These are phyloP conservation scores for Populus hybrid DNA, from an alignment of 441 rosid genomes.

Conservation along the genomic window DNA sequence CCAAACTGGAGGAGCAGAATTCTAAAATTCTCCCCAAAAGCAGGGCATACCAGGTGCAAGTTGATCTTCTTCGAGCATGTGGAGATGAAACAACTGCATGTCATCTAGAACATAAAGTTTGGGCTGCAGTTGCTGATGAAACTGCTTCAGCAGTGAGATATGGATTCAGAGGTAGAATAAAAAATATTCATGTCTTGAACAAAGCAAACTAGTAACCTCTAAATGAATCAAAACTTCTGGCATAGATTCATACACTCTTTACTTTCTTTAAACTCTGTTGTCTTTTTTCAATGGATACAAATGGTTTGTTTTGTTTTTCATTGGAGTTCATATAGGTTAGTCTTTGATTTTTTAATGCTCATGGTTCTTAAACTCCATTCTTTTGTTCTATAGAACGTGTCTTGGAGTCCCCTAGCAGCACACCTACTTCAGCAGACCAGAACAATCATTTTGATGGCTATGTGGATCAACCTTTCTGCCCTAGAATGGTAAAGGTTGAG, in stretches of 20 bases:
- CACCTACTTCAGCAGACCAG: conserved; percentile 24
- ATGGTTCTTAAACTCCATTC: conserved; percentile 7
- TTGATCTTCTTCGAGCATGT: conserved; percentile 86
- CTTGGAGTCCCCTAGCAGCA: conserved; percentile 39
- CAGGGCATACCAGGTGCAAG: conserved; percentile 86
- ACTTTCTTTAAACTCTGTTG: neutral
- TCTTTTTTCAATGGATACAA: neutral
- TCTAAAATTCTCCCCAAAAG: conserved; percentile 84
- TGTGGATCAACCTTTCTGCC: conserved; percentile 30
- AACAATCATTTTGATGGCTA: conserved; percentile 27
- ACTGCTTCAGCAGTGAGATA: conserved; percentile 95
- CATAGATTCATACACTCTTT: neutral
- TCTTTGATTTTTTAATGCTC: neutral
- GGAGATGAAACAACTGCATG: conserved; percentile 55
- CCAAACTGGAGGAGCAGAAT: conserved; percentile 72
- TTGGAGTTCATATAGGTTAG: conserved; percentile 2
- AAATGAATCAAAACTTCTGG: neutral
- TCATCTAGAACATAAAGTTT: conserved; percentile 66
- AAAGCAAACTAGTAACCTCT: neutral
- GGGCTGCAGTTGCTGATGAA: conserved; percentile 96
- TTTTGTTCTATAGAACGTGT: conserved; percentile 52
- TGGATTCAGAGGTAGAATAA: conserved; percentile 68
- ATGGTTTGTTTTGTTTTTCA: neutral
- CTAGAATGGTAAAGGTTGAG: conserved; percentile 61
- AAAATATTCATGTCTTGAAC: neutral